Evolutionary conservation across 306 rosid genomes (phyloP), one percentile per base, ranked within the genome.

Genomic region (Dalbergia oliveri): DNA sequence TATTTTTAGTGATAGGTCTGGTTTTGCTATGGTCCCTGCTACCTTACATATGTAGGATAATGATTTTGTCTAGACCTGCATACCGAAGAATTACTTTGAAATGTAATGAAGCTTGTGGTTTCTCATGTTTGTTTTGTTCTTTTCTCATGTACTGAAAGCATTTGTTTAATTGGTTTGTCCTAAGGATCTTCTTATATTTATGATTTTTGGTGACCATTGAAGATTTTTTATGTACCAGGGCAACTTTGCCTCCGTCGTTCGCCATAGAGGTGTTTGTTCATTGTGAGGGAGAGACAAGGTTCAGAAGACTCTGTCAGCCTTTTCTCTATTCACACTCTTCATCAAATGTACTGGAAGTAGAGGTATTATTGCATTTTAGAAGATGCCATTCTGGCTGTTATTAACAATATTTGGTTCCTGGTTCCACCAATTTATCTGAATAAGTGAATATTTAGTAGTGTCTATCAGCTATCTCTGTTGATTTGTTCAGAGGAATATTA

Each of bases 281-380:
- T 66, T 95, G 98, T 72, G 98, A 95, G 84, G 99, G 98, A 67
- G 99, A 95, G 89, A 88, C 99, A n/a, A 90, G 98, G 85, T 95
- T 95, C 89, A 87, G 97, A 88, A 92, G 99, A 64, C 96, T 95
- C 57, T 95, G 99, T 86, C 99, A 83, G 85, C 97, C 99, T 78
- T 95, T 91, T 88, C 93, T 95, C 39, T 95, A 95, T 90, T 91
- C 99, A 71, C 99, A 94, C 82, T 95, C 99, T 69, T 93, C 99
- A 43, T 89, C 99, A 49, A 95, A 95, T 79, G 96, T 91, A 64
- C 89, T 95, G n/a, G 99, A 95, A 89, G 98, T 93, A 60, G 99
- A 95, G 99, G 99, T 95, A 88, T 79, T 79, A 37, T 53, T 39
- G 35, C 67, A 62, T 69, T 60, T 75, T 68, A 50, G 81, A 47